Percentiles rank a stretch among this genome's conserved stretches.
Conservation (phyloP, 805 yeast genomes). For the Phaffomyces thermotolerans region DNA sequence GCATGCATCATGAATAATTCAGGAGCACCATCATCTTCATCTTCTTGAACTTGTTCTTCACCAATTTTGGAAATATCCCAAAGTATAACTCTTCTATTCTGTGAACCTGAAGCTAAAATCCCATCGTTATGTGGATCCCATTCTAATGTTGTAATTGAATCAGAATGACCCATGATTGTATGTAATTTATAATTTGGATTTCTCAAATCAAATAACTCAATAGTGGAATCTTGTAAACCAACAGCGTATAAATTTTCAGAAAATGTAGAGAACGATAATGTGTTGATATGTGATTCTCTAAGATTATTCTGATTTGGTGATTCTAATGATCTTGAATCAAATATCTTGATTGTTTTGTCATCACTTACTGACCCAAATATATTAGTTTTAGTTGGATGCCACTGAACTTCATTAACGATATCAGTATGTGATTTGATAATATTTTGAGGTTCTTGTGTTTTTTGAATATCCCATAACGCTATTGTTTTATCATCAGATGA, state of each 20-base stretch:
- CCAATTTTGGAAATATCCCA: slow-evolving; percentile 79
- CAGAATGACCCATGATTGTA: slow-evolving; percentile 76
- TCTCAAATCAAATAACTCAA: slow-evolving; percentile 60
- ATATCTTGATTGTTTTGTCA: slow-evolving; percentile 48
- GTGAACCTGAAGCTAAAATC: slow-evolving; percentile 66
- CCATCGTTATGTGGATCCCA: slow-evolving; percentile 78
- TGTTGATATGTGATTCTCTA: slow-evolving; percentile 41
- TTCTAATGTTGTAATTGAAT: slow-evolving; percentile 61
- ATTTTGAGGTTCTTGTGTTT: slow-evolving; percentile 21
- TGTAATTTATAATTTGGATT: slow-evolving; percentile 44
- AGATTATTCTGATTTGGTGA: slow-evolving; percentile 22
- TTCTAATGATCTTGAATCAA: slow-evolving; percentile 40
- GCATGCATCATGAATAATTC: slow-evolving; percentile 89
- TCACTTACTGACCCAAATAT: slow-evolving; percentile 71
- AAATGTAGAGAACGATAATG: slow-evolving; percentile 58
- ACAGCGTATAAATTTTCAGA: slow-evolving; percentile 55
- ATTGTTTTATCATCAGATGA: slow-evolving; percentile 61
- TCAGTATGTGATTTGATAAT: slow-evolving; percentile 38
- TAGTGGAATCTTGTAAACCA: slow-evolving; percentile 63
- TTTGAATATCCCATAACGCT: slow-evolving; percentile 50
- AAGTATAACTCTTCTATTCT: slow-evolving; percentile 67
- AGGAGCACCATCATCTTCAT: slow-evolving; percentile 86
- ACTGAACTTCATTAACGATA: slow-evolving; percentile 70
- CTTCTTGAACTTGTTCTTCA: slow-evolving; percentile 78
- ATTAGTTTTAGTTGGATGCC: slow-evolving; percentile 47